phyloP scores from a whole-genome alignment of 345 rosid genomes.

The Eucalyptus shirleyi region DNA sequence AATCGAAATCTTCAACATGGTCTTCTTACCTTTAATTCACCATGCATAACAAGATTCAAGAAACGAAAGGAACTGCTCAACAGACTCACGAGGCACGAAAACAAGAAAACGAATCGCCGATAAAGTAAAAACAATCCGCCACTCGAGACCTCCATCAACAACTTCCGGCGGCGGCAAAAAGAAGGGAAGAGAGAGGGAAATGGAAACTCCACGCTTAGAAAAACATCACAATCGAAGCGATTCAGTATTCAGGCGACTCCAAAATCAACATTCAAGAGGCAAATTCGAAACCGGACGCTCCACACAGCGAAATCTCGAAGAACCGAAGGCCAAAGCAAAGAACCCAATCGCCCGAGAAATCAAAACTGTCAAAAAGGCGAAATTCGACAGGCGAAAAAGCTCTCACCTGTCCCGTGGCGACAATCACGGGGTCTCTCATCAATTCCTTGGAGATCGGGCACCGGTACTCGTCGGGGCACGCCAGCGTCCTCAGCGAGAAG shows the following conservation, averaged over 20 bases:
- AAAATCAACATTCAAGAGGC: background rate
- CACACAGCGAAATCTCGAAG: background rate
- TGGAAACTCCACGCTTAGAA: background rate
- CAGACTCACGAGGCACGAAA: background rate
- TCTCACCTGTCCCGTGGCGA: constrained; percentile 81
- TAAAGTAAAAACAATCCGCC: background rate
- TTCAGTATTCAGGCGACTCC: background rate
- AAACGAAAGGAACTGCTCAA: background rate
- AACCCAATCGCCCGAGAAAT: background rate
- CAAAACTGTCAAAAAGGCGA: background rate
- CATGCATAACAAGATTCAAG: background rate
- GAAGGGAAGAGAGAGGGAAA: background rate
- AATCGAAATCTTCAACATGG: background rate
- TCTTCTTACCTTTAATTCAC: background rate
- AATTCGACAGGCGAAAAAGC: background rate
- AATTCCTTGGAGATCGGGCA: constrained; percentile 84
- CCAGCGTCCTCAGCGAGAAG: constrained; percentile 22
- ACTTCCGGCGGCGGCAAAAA: background rate
- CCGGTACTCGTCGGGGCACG: constrained; percentile 72
- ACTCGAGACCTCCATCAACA: background rate
- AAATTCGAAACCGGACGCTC: background rate
- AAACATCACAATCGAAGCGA: background rate
- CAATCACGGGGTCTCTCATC: constrained; percentile 91
- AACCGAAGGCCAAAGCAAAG: background rate
- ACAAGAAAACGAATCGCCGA: background rate